Conservation (phyloP, 2,329 filamentous ascomycete species). For the Coniochaeta sp. region DNA sequence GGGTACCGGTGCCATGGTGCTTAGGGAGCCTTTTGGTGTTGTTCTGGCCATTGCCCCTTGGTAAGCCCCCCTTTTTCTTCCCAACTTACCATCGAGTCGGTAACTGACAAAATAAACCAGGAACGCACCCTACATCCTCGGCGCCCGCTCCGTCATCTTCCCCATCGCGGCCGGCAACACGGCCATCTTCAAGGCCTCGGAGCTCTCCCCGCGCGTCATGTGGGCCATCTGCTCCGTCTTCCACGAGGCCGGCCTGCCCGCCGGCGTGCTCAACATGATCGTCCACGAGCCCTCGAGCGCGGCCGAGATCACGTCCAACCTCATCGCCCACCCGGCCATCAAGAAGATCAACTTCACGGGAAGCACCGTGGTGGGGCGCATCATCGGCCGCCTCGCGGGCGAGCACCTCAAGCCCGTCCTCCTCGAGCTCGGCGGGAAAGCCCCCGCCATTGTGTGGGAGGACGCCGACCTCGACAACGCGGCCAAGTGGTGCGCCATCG, state of each 20-base stretch:
- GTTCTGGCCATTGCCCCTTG: constrained; percentile 75
- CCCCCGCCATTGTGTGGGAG: constrained; percentile 68
- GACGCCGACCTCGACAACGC: constrained; percentile 72
- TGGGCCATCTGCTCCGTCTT: constrained; percentile 57
- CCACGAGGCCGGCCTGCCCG: constrained; percentile 68
- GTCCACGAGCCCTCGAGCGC: constrained; percentile 61
- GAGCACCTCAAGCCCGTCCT: constrained; percentile 72
- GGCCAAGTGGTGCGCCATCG: constrained; percentile 59
- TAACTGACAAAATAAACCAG: constrained; percentile 21
- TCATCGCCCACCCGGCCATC: constrained; percentile 61
- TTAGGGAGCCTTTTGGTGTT: constrained; percentile 73
- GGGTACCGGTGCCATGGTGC: constrained; percentile 53
- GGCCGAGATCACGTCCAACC: constrained; percentile 54
- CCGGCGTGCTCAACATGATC: constrained; percentile 67
- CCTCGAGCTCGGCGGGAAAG: constrained; percentile 79
- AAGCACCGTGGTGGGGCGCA: constrained; percentile 64
- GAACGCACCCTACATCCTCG: constrained; percentile 52
- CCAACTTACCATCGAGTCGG: background rate
- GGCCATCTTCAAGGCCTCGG: constrained; percentile 64
- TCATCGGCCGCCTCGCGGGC: constrained; percentile 64
- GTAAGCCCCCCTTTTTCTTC: constrained; percentile 34
- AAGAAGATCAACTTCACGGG: constrained; percentile 87
- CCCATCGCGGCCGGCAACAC: constrained; percentile 76
- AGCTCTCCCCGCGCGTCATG: constrained; percentile 58
- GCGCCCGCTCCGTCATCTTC: constrained; percentile 46